Conservation (phyloP, 768 basidiomycete genomes). For the Cystobasidiopsis lactophilus region DNA sequence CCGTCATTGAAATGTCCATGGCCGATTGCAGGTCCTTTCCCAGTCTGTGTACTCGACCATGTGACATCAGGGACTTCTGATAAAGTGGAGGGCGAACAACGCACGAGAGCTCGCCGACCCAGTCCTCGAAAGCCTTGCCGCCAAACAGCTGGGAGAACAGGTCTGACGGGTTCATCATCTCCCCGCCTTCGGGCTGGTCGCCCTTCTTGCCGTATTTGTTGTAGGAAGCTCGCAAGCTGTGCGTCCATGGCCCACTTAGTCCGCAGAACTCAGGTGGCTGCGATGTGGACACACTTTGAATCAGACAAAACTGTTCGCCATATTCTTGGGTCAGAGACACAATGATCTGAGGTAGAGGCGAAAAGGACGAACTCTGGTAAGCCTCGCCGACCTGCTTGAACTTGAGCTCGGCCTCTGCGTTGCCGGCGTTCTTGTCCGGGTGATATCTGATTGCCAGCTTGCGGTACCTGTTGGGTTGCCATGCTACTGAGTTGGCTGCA, state of each 20-base stretch:
- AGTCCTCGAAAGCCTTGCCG: constrained; percentile 10
- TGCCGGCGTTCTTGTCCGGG: constrained; percentile 79
- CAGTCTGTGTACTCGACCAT: not conserved
- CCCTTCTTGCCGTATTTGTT: constrained; percentile 55
- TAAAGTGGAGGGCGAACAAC: too few relatives aligned
- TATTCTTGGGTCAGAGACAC: too few relatives aligned
- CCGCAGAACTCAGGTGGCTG: constrained; percentile 25
- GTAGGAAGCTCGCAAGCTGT: constrained; percentile 1
- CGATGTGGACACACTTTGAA: constrained; percentile 55
- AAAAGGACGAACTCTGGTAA: too few relatives aligned
- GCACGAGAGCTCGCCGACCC: constrained; percentile 92
- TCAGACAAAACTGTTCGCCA: constrained; percentile 7
- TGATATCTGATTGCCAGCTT: constrained; percentile 40
- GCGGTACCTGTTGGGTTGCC: not conserved
- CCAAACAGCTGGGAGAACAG: constrained; percentile 94
- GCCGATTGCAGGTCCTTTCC: constrained; percentile 56
- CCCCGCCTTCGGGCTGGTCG: constrained; percentile 30
- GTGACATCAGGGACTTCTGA: not conserved
- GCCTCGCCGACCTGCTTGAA: constrained; percentile 95
- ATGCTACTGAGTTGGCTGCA: not conserved
- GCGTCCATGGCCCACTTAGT: constrained; percentile 2
- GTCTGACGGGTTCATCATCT: constrained; percentile 39
- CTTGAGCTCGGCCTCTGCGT: constrained; percentile 68
- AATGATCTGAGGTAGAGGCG: too few relatives aligned
- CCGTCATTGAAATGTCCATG: constrained; percentile 51